Percentiles rank a stretch among this genome's conserved stretches.
Conservation (phyloP, 1,284 basidiomycete species). For the Rhodotorula sp. region DNA sequence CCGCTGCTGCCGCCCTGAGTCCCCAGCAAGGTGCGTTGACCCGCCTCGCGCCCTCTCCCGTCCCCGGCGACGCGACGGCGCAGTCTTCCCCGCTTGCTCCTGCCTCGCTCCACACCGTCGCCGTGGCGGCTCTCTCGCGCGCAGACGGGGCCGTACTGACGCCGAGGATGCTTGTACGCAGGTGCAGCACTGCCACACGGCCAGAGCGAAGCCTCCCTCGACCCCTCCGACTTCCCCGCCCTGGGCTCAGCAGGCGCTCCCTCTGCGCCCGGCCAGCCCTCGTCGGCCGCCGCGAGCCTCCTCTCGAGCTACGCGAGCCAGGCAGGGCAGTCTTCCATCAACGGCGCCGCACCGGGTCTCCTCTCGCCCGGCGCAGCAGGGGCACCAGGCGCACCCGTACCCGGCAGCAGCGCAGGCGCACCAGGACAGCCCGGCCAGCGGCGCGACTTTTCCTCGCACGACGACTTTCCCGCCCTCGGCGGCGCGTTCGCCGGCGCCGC, state of each 20-base stretch:
- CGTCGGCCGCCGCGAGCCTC: conserved; percentile 14
- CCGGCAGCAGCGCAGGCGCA: not conserved
- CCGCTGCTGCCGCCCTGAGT: not conserved
- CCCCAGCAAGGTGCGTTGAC: not conserved
- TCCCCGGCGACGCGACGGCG: too few relatives aligned
- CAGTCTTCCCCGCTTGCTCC: not conserved
- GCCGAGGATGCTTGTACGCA: not conserved
- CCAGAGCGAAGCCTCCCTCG: conserved; percentile 65
- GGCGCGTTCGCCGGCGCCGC: conserved; percentile 22
- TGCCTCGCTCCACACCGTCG: not conserved
- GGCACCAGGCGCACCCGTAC: conserved; percentile 13
- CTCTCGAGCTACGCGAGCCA: conserved; percentile 45
- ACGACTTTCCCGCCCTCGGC: conserved; percentile 48
- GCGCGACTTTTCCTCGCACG: conserved; percentile 38
- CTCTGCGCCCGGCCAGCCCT: not conserved
- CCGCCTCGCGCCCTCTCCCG: not conserved
- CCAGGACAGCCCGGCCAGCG: not conserved
- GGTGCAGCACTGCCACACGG: conserved; percentile 1
- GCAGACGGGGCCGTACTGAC: too few relatives aligned
- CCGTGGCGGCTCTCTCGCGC: too few relatives aligned
- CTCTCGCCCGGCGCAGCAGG: not conserved
- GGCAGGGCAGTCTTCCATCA: conserved; percentile 22
- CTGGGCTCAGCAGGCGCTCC: conserved; percentile 60
- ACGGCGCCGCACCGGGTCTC: not conserved
- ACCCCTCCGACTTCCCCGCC: conserved; percentile 81